Percentiles rank a stretch among this genome's conserved stretches.
Evolutionary conservation across 2,329 filamentous ascomycete genomes (phyloP).

Genomic region (Tolypocladium inflatum): DNA sequence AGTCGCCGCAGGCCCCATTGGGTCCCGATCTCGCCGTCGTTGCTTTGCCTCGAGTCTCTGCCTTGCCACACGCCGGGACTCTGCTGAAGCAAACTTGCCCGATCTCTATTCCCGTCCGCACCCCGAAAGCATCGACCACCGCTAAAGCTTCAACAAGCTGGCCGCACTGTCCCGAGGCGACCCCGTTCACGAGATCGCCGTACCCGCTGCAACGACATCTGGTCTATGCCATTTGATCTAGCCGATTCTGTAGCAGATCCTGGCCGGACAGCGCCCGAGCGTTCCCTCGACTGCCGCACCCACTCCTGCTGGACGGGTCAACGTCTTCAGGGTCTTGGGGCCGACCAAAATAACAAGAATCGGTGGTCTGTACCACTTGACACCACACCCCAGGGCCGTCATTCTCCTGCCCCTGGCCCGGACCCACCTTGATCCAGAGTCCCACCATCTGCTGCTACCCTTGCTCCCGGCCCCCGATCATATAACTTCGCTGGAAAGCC

Average conservation of each 20-base stretch:
- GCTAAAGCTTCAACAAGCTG: not conserved
- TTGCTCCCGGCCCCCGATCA: slow-evolving; percentile 7
- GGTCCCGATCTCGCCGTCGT: not conserved
- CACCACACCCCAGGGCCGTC: slow-evolving; percentile 4
- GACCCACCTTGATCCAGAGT: slow-evolving; percentile 5
- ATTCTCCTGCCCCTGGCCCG: slow-evolving; percentile 5
- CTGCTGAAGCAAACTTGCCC: not conserved
- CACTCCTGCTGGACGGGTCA: slow-evolving; percentile 1
- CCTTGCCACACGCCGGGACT: not conserved
- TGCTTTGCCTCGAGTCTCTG: not conserved
- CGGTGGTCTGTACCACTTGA: slow-evolving; percentile 5
- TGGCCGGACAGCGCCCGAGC: slow-evolving; percentile 9
- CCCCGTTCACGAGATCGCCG: slow-evolving; percentile 6
- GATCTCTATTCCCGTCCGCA: not conserved
- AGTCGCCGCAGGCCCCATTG: not conserved
- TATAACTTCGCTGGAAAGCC: slow-evolving; percentile 3
- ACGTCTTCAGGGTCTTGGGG: slow-evolving; percentile 1
- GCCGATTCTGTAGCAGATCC: slow-evolving; percentile 11
- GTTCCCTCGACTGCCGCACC: slow-evolving; percentile 5
- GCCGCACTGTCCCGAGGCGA: not conserved
- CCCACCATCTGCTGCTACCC: slow-evolving; percentile 4
- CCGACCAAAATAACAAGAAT: slow-evolving; percentile 5
- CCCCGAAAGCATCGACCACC: not conserved
- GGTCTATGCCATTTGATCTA: slow-evolving; percentile 6
- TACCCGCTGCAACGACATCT: slow-evolving; percentile 6